These are phyloP conservation scores for Cucumis melo DNA, from an alignment of 306 rosid species.

Conservation along the genomic window DNA sequence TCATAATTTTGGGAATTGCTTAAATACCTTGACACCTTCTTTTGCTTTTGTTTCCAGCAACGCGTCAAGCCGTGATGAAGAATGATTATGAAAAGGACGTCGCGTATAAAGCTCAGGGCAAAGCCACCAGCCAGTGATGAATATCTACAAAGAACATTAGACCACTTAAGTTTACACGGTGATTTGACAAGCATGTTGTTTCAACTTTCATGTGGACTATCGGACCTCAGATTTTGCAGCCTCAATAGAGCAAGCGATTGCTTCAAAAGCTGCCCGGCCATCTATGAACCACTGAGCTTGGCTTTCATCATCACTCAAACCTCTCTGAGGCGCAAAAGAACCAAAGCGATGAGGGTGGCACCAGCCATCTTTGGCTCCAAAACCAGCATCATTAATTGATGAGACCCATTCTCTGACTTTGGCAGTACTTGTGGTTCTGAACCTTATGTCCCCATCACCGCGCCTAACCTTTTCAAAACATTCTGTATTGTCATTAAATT, in stretches of 20 bases:
- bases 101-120: conserved; percentile 38
- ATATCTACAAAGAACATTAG: conserved; percentile 20
- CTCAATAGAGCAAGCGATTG: conserved; percentile 34
- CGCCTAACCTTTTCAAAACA: conserved; percentile 20
- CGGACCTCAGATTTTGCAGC: conserved; percentile 34
- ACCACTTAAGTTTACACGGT: background rate
- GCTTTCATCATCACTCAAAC: conserved; percentile 29
- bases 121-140: conserved; percentile 49
- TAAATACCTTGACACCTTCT: conserved; percentile 35
- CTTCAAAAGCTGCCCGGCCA: conserved; percentile 34
- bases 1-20: background rate
- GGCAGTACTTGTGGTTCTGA: conserved; percentile 30
- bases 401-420: conserved; percentile 27
- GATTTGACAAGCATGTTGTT: background rate
- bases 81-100: conserved; percentile 26
- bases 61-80: conserved; percentile 30
- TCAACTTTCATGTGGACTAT: background rate
- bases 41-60: conserved; percentile 31
- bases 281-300: conserved; percentile 43
- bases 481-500: background rate
- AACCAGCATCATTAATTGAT: conserved; percentile 26
- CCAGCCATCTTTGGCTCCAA: conserved; percentile 32
- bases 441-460: conserved; percentile 19
- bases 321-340: conserved; percentile 40
- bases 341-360: conserved; percentile 31